Evolutionary conservation across 768 basidiomycete species (phyloP).

Genomic region (Russula dissimulans): DNA sequence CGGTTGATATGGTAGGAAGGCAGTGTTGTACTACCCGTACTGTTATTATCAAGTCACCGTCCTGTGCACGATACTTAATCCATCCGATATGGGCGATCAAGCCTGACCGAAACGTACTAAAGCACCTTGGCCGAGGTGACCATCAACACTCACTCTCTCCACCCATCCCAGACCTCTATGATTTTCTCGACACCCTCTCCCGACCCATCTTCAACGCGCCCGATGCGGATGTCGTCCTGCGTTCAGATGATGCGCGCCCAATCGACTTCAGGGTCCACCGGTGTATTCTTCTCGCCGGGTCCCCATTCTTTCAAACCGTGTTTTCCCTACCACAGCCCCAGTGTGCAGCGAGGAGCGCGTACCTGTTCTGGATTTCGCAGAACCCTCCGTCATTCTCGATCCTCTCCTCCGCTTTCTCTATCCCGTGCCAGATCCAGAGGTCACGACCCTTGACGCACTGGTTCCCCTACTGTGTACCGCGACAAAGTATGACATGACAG

Average conservation of each 20-base stretch:
- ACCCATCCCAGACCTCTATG: neutral
- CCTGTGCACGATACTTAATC: slow-evolving; percentile 1
- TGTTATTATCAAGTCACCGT: neutral
- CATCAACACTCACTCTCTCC: neutral
- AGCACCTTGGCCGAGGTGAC: neutral
- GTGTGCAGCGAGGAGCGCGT: slow-evolving; percentile 22
- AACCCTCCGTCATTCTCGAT: slow-evolving; percentile 37
- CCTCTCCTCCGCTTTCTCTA: slow-evolving; percentile 53
- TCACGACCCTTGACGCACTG: slow-evolving; percentile 47
- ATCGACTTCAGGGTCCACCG: slow-evolving; percentile 51
- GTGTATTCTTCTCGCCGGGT: slow-evolving; percentile 52
- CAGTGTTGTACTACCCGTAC: neutral
- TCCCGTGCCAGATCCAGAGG: slow-evolving; percentile 44
- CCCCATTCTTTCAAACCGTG: slow-evolving; percentile 62
- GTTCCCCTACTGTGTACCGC: slow-evolving; percentile 42
- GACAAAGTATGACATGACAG: slow-evolving; percentile 53
- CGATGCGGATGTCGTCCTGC: slow-evolving; percentile 47
- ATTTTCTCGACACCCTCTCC: slow-evolving; percentile 2
- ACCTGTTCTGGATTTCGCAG: slow-evolving; percentile 49
- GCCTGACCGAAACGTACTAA: slow-evolving; percentile 2
- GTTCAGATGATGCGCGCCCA: slow-evolving; percentile 31
- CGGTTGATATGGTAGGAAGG: slow-evolving; percentile 3
- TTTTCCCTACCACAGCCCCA: slow-evolving; percentile 51
- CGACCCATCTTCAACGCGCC: slow-evolving; percentile 31
- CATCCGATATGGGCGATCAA: neutral